Conservation (phyloP, 129 eudicot genomes). For the Escallonia rubra region DNA sequence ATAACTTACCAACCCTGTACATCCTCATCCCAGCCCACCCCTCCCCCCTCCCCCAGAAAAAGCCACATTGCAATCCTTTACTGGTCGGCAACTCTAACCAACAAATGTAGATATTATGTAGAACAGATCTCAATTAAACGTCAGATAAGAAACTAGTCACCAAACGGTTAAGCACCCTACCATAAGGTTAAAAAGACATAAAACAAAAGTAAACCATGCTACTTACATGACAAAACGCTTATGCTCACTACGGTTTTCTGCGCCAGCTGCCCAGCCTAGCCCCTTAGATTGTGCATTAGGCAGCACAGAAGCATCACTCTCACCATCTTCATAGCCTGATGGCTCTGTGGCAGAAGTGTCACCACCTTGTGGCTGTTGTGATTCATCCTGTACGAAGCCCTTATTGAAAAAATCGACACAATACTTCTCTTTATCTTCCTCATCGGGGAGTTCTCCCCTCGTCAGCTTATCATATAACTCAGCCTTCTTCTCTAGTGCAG, state of each 20-base stretch:
- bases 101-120: not conserved
- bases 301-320: slow-evolving; percentile 29
- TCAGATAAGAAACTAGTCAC: not conserved
- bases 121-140: not conserved
- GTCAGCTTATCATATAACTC: slow-evolving; percentile 74
- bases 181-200: not conserved
- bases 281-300: slow-evolving; percentile 40
- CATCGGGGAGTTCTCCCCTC: slow-evolving; percentile 82
- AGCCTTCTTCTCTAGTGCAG: slow-evolving; percentile 89
- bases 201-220: not conserved
- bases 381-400: slow-evolving; percentile 40
- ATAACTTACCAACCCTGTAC: too few relatives aligned
- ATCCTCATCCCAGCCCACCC: too few relatives aligned
- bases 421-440: slow-evolving; percentile 86
- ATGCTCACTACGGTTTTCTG: slow-evolving; percentile 64
- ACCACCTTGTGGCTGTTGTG: slow-evolving; percentile 30
- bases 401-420: slow-evolving; percentile 90
- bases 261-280: slow-evolving; percentile 45
- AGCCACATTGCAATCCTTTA: too few relatives aligned
- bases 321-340: slow-evolving; percentile 30
- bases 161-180: not conserved
- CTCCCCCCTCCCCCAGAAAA: too few relatives aligned
- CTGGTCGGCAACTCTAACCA: not conserved
- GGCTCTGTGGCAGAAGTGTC: slow-evolving; percentile 22
- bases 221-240: slow-evolving; percentile 73